Base-by-base conservation (phyloP, 2,329 filamentous ascomycete genomes). In the Clonostachys rhizophaga region DNA sequence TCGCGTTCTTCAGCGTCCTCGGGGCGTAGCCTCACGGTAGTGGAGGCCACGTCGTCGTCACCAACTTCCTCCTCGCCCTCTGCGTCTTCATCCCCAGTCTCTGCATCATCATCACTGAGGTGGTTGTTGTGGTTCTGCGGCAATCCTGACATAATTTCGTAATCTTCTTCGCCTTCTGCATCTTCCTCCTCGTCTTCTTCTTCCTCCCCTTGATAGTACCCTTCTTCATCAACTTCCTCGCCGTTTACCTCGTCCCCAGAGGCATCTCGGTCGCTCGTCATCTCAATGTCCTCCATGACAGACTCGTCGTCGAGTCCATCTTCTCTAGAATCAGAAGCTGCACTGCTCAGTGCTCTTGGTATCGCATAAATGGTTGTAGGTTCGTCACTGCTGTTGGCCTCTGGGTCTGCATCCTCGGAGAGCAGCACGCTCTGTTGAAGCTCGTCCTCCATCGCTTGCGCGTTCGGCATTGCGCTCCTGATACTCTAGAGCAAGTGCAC, bases 361-460 rank as follows among this genome's bases (percentile, higher is more conserved):
- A 5, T 47, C 46, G 20, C 24, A 30, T 30, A 8, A 17, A 41
- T 43, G 9, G 30, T 47, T n/a, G 14, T 39, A 5, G 17, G 17
- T n/a, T 39, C 30, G 14, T 34, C 18, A 30, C 41, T 42, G 36
- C 37, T 33, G 17, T 39, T 39, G 14, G 36, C 17, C 36, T 39
- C 44, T 43, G 37, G 72, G 35, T 72, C 70, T 43, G 68, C 70
- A 47, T 72, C 73, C 48, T 77, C 75, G 6, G 75, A 77, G 47
- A 74, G 66, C 53, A 76, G 65, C 40, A 72, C 73, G 59, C 76
- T 79, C 55, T 78, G 75, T 56, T 80, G 78, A 48, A 79, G 67
- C 60, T 81, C 75, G 49, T 82, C 77, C 58, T 81, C 72, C 65
- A 78, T 79, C 44, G 73, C 66, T 56, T 78, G 76, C 47, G 73